These are phyloP conservation scores for Botryosphaeria agaves DNA, from an alignment of 2,329 filamentous ascomycete species.

Conservation along the genomic window DNA sequence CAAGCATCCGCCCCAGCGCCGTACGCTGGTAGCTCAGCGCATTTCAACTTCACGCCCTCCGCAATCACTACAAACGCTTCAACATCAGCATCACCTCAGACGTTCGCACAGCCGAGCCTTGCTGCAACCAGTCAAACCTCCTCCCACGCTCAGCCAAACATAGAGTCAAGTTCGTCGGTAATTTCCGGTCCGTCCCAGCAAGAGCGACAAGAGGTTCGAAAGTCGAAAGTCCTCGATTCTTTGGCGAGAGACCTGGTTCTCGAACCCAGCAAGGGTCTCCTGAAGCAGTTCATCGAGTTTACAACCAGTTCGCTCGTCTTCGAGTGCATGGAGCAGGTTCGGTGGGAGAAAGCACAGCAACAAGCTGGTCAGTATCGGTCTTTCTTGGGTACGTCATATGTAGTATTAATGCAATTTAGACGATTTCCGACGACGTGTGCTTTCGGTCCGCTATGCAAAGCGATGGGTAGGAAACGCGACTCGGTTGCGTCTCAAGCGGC, in stretches of 20 bases:
- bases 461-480: conserved; percentile 20
- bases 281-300: conserved; percentile 27
- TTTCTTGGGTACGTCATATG: neutral
- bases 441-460: conserved; percentile 17
- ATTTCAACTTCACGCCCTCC: too few relatives aligned
- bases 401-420: conserved; percentile 8
- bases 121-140: too few relatives aligned
- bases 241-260: conserved; percentile 21
- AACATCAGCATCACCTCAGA: too few relatives aligned
- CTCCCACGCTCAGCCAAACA: too few relatives aligned
- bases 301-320: conserved; percentile 17
- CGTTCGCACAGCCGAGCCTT: too few relatives aligned
- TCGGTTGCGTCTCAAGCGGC: conserved; percentile 14
- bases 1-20: too few relatives aligned
- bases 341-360: conserved; percentile 15
- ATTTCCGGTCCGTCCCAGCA: too few relatives aligned
- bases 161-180: too few relatives aligned
- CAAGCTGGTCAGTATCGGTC: conserved; percentile 6
- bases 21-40: too few relatives aligned
- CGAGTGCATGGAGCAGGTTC: conserved; percentile 13
- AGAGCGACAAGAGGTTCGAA: too few relatives aligned
- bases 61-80: too few relatives aligned
- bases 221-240: conserved; percentile 13
- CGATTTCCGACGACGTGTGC: conserved; percentile 12
- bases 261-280: conserved; percentile 19